These are phyloP conservation scores for Blastobotrys indianensis DNA, from an alignment of 1,139 yeast species.

Conservation along the genomic window DNA sequence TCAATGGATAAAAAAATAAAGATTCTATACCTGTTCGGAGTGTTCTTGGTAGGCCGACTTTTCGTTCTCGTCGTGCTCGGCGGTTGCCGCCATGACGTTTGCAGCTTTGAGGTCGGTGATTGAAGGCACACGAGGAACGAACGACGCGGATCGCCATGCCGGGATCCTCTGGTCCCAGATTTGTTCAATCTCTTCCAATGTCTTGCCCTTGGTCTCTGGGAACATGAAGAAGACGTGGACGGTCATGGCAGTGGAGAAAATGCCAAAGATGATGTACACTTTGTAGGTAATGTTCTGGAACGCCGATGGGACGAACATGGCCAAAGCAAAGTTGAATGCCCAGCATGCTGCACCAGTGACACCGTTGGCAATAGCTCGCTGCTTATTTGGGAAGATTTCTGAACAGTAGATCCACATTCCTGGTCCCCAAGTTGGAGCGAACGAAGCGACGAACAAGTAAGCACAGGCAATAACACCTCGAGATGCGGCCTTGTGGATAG, in stretches of 20 bases:
- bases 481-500: slow-evolving; percentile 35
- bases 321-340: slow-evolving; percentile 77
- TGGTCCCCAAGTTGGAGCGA: slow-evolving; percentile 65
- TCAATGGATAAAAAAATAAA: too few relatives aligned
- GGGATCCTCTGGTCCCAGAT: slow-evolving; percentile 35
- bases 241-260: slow-evolving; percentile 51
- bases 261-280: slow-evolving; percentile 63
- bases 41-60: too few relatives aligned
- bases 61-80: too few relatives aligned
- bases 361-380: slow-evolving; percentile 50
- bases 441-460: slow-evolving; percentile 60
- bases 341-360: slow-evolving; percentile 67
- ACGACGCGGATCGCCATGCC: slow-evolving; percentile 29
- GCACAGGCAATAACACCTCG: slow-evolving; percentile 53
- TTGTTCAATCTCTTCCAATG: slow-evolving; percentile 69
- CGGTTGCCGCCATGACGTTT: slow-evolving; percentile 3
- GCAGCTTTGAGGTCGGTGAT: slow-evolving; percentile 17
- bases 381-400: slow-evolving; percentile 52
- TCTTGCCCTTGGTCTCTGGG: slow-evolving; percentile 71
- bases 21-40: too few relatives aligned
- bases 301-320: slow-evolving; percentile 52
- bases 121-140: slow-evolving; percentile 18
- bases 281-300: slow-evolving; percentile 50
- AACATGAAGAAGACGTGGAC: slow-evolving; percentile 52
- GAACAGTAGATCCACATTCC: slow-evolving; percentile 55